Conservation (phyloP, 1,139 yeast genomes). For the Scheffersomyces stambukii region DNA sequence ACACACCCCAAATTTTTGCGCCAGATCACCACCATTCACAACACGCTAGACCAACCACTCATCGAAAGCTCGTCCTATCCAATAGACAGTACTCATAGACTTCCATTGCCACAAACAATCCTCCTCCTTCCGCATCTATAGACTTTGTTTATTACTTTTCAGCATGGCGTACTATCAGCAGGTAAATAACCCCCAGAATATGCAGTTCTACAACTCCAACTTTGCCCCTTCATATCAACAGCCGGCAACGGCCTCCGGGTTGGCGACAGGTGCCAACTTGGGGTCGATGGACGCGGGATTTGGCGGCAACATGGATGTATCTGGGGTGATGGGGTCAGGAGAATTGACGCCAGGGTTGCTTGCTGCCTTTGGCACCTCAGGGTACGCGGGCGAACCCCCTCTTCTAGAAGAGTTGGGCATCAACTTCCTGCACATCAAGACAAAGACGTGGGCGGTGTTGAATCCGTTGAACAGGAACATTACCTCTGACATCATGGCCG, state of each 20-base stretch:
- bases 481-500: conserved; percentile 76
- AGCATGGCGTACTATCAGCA: conserved; percentile 41
- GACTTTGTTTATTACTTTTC: not conserved
- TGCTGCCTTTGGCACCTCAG: conserved; percentile 91
- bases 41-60: too few species aligned
- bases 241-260: conserved; percentile 4
- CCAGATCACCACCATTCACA: too few species aligned
- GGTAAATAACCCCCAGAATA: conserved; percentile 32
- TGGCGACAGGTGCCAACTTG: conserved; percentile 16
- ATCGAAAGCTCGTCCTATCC: too few species aligned
- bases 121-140: too few species aligned
- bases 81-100: too few species aligned
- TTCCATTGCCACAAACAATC: too few species aligned
- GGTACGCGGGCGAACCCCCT: conserved; percentile 93
- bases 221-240: conserved; percentile 29
- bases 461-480: conserved; percentile 63
- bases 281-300: conserved; percentile 41
- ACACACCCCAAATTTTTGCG: too few species aligned
- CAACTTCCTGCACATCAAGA: conserved; percentile 81
- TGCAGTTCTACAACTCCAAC: conserved; percentile 45
- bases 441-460: conserved; percentile 82
- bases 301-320: conserved; percentile 36
- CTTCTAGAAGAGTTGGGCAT: conserved; percentile 89
- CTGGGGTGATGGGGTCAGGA: conserved; percentile 48
- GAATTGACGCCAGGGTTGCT: conserved; percentile 72